Evolutionary conservation across 2,329 filamentous ascomycete species (phyloP).

Genomic region (Fusarium setosum): DNA sequence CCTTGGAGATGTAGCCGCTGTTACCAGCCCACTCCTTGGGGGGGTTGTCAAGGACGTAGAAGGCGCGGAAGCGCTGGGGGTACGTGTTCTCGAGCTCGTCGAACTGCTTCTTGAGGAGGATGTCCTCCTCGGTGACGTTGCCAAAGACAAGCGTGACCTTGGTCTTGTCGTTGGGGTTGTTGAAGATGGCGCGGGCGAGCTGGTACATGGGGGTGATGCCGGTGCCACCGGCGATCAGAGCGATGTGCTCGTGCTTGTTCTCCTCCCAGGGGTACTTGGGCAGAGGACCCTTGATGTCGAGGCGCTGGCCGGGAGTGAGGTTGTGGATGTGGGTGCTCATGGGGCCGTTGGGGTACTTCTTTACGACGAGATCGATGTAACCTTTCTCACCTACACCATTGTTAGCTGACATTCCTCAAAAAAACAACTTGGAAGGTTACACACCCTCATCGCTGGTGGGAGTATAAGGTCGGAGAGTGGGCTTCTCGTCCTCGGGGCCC

Average conservation of each 20-base stretch:
- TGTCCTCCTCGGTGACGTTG: constrained; percentile 90
- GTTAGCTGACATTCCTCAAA: constrained; percentile 16
- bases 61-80: constrained; percentile 93
- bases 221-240: constrained; percentile 90
- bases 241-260: constrained; percentile 95
- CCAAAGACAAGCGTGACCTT: constrained; percentile 97
- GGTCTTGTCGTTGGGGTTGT: constrained; percentile 95
- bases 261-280: constrained; percentile 90
- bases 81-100: constrained; percentile 92
- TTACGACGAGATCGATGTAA: constrained; percentile 89
- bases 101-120: constrained; percentile 88
- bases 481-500: constrained; percentile 83
- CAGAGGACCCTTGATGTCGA: constrained; percentile 95
- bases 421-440: constrained; percentile 31
- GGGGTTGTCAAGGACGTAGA: constrained; percentile 91
- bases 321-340: constrained; percentile 93
- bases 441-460: constrained; percentile 86
- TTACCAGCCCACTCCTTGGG: constrained; percentile 81
- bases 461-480: constrained; percentile 91
- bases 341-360: constrained; percentile 88
- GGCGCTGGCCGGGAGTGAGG: constrained; percentile 82
- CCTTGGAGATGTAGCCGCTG: constrained; percentile 88
- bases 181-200: constrained; percentile 90
- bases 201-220: constrained; percentile 99
- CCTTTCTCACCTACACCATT: constrained; percentile 73